phyloP scores from a whole-genome alignment of 108 stramenopile genomes.

The Fistulifera pelliculosa region DNA sequence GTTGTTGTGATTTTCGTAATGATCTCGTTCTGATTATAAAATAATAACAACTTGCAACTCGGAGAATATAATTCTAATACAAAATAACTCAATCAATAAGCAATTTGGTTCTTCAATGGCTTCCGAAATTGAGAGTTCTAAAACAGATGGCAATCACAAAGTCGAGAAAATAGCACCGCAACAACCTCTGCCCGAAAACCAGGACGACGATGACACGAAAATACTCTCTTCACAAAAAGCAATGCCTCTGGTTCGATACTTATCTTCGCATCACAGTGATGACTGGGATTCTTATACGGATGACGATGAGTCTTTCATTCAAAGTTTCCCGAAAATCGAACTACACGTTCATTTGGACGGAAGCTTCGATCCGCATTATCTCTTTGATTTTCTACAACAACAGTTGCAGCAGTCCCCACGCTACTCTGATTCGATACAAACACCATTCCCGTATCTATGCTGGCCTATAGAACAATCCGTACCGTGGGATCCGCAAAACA shows the following conservation, averaged over 20 bases:
- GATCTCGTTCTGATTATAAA: too few relatives aligned
- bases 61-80: too few relatives aligned
- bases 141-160: not conserved
- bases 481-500: conserved; percentile 35
- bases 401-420: conserved; percentile 6
- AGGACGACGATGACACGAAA: not conserved
- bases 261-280: not conserved
- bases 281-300: conserved; percentile 10
- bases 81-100: too few relatives aligned
- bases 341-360: conserved; percentile 75
- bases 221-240: not conserved
- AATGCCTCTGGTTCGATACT: conserved; percentile 2
- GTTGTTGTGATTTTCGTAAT: too few relatives aligned
- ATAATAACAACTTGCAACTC: too few relatives aligned
- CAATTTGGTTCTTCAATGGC: too few relatives aligned
- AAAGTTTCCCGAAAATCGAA: conserved; percentile 44
- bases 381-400: conserved; percentile 31
- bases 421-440: not conserved
- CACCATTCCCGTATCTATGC: conserved; percentile 9
- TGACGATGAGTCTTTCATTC: conserved; percentile 27
- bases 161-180: not conserved
- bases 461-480: conserved; percentile 32
- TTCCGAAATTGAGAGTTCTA: too few relatives aligned
- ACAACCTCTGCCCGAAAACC: not conserved
- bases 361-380: conserved; percentile 30